These are phyloP conservation scores for Pleurozium schreberi DNA, from an alignment of 225 moss, liverwort and hornwort species.

Conservation along the genomic window DNA sequence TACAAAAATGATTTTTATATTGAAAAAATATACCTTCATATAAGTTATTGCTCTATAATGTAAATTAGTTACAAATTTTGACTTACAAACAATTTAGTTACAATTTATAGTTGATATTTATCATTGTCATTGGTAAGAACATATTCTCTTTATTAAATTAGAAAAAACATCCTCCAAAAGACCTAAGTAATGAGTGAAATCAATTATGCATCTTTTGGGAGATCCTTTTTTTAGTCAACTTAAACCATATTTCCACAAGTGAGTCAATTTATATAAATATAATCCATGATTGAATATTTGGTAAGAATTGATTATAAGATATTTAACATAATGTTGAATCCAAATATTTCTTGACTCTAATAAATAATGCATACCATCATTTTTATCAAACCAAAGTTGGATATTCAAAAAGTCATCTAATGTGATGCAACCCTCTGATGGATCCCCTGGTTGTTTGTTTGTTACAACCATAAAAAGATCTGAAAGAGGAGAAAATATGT, in stretches of 20 bases:
- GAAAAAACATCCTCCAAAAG: not conserved
- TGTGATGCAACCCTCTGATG: conserved; percentile 22
- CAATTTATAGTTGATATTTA: not conserved
- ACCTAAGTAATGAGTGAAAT: fast-evolving
- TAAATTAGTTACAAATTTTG: not conserved
- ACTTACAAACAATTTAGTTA: not conserved
- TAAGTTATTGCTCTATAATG: fast-evolving
- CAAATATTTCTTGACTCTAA: not conserved
- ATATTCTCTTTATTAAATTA: not conserved
- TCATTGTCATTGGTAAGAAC: fast-evolving
- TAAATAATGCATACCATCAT: not conserved
- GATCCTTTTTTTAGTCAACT: not conserved
- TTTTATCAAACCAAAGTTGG: conserved; percentile 63
- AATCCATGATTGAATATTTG: not conserved
- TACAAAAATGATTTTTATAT: not conserved
- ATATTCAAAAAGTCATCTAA: conserved; percentile 49
- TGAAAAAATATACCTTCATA: not conserved
- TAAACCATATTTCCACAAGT: too few species aligned
- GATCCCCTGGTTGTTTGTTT: conserved; percentile 27
- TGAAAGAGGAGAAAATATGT: not conserved
- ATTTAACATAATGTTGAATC: not conserved
- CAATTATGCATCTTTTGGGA: not conserved
- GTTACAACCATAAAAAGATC: conserved; percentile 40
- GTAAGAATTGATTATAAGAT: not conserved
- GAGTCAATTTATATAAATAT: too few species aligned